These are phyloP conservation scores for Mitragyna speciosa DNA, from an alignment of 257 asterid species.

Conservation along the genomic window DNA sequence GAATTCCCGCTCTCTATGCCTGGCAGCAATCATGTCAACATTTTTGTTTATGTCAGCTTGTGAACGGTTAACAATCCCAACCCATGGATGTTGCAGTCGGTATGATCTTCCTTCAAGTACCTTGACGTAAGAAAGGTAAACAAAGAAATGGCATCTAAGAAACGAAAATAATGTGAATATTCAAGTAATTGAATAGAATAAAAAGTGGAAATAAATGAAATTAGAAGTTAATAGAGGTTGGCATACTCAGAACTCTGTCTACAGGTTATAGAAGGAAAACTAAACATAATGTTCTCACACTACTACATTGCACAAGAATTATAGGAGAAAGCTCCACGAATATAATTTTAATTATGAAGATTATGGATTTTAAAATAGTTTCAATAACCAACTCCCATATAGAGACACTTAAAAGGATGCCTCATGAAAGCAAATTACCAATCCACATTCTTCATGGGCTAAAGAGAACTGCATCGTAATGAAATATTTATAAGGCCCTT, in stretches of 20 bases:
- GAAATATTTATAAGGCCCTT: not conserved
- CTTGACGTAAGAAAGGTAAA: slow-evolving; percentile 15
- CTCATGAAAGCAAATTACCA: too few relatives aligned
- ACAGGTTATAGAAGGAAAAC: not conserved
- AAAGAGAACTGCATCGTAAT: not conserved
- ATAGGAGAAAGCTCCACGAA: not conserved
- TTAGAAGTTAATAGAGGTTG: not conserved
- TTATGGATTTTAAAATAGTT: too few relatives aligned
- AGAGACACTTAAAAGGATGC: not conserved
- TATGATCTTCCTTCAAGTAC: slow-evolving; percentile 51
- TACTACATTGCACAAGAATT: not conserved
- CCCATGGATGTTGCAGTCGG: slow-evolving; percentile 46
- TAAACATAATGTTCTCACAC: not conserved
- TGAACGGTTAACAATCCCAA: slow-evolving; percentile 33
- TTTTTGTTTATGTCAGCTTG: too few relatives aligned
- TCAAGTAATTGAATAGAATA: not conserved
- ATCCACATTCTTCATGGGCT: not conserved
- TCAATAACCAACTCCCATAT: not conserved
- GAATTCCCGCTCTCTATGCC: slow-evolving; percentile 39
- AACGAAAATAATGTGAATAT: not conserved
- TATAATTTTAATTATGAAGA: too few relatives aligned
- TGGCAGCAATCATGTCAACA: slow-evolving; percentile 36
- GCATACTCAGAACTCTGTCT: not conserved
- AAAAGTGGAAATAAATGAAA: not conserved
- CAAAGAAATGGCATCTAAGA: not conserved